Percentiles rank a stretch among this genome's conserved stretches.
Evolutionary conservation across 2,329 filamentous ascomycete genomes (phyloP).

Genomic region (Trichoderma koningiopsis): DNA sequence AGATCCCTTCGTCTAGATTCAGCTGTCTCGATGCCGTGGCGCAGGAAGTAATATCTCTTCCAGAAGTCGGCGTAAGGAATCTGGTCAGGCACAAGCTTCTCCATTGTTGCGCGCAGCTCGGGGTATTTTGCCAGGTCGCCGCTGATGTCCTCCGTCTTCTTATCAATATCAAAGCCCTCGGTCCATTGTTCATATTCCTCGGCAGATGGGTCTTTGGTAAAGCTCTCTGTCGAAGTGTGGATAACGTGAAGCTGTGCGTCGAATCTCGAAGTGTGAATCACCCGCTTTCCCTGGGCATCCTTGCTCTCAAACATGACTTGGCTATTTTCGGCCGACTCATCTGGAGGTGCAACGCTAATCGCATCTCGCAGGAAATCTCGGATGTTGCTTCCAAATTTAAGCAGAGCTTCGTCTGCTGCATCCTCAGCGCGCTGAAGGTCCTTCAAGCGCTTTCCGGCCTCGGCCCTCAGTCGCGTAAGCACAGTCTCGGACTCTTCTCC

Average conservation of each 20-base stretch:
- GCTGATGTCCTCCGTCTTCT: constrained; percentile 82
- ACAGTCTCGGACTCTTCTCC: constrained; percentile 61
- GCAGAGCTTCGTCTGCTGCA: constrained; percentile 89
- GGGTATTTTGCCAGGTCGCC: constrained; percentile 81
- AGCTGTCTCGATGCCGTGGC: constrained; percentile 90
- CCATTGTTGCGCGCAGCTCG: constrained; percentile 86
- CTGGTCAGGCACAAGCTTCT: constrained; percentile 88
- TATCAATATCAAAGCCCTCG: constrained; percentile 74
- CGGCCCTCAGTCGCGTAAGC: constrained; percentile 72
- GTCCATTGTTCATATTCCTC: constrained; percentile 75
- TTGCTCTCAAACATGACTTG: constrained; percentile 91
- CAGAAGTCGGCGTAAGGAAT: constrained; percentile 92
- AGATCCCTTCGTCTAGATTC: constrained; percentile 87
- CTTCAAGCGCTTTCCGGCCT: constrained; percentile 81
- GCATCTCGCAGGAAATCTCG: constrained; percentile 89
- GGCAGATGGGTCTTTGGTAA: constrained; percentile 77
- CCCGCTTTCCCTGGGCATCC: constrained; percentile 83
- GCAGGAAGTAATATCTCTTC: constrained; percentile 92
- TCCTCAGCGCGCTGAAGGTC: constrained; percentile 92
- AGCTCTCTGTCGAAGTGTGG: constrained; percentile 80
- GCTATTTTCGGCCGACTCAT: constrained; percentile 53
- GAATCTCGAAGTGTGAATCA: constrained; percentile 92
- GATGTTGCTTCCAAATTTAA: constrained; percentile 89
- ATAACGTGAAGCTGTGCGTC: constrained; percentile 96
- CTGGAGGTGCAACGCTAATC: constrained; percentile 80